Conservation (phyloP, 2,329 filamentous ascomycete genomes). For the Diaporthe citri region DNA sequence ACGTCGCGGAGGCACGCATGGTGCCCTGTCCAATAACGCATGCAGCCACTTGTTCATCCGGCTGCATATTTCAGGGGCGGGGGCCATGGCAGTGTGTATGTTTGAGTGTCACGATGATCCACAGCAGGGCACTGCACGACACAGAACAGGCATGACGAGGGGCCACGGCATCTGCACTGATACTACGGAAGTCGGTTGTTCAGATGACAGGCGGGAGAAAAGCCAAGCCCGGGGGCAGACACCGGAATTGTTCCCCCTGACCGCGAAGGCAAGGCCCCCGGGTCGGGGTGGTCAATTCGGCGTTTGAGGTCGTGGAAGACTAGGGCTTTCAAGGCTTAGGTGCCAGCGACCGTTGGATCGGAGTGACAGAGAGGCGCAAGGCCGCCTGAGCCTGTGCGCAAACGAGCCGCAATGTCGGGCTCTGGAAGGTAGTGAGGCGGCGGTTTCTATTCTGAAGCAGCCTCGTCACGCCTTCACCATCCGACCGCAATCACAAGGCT, state of each 20-base stretch:
- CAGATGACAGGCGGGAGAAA: not conserved
- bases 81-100: not conserved
- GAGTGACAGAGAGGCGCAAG: conserved; percentile 1
- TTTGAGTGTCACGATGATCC: not conserved
- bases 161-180: not conserved
- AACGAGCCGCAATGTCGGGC: not conserved
- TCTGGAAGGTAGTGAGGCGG: not conserved
- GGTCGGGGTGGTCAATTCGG: not conserved
- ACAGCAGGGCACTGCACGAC: not conserved
- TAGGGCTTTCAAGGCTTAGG: conserved; percentile 27
- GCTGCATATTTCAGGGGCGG: conserved; percentile 25
- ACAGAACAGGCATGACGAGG: not conserved
- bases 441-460: conserved; percentile 7
- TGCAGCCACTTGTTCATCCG: not conserved
- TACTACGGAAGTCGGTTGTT: not conserved
- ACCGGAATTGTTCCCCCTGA: not conserved
- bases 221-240: not conserved
- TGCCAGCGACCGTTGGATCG: conserved; percentile 23
- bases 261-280: not conserved
- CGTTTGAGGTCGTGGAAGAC: conserved; percentile 2
- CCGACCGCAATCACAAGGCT: conserved; percentile 10
- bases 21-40: conserved; percentile 14
- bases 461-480: not conserved
- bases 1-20: not conserved
- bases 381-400: conserved; percentile 21